Percentiles rank a stretch among this genome's conserved stretches.
Evolutionary conservation across 257 asterid genomes (phyloP).

Genomic region (Leptodermis oblonga): DNA sequence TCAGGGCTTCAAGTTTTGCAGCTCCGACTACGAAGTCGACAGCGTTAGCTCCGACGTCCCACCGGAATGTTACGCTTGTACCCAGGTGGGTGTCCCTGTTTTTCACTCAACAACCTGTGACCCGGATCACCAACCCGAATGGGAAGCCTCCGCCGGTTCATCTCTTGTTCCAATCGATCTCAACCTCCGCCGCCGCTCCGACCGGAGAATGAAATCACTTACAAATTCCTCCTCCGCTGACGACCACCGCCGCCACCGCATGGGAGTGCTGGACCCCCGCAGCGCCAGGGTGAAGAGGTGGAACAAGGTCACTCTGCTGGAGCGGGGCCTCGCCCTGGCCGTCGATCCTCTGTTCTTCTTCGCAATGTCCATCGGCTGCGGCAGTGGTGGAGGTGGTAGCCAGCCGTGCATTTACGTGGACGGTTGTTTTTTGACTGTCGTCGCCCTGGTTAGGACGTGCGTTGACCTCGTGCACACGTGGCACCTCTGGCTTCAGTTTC

Average conservation of each 20-base stretch:
- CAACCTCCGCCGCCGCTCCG: constrained; percentile 26
- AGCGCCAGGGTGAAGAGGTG: constrained; percentile 83
- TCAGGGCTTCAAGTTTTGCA: background rate
- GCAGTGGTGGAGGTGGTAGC: constrained; percentile 49
- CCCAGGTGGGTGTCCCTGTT: constrained; percentile 18
- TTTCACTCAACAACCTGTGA: constrained; percentile 16
- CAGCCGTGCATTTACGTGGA: constrained; percentile 77
- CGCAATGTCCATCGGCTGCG: constrained; percentile 63
- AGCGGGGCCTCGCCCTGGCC: constrained; percentile 91
- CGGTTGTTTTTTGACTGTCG: constrained; percentile 49
- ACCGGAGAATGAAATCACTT: background rate
- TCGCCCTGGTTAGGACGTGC: constrained; percentile 70
- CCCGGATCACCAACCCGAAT: constrained; percentile 56
- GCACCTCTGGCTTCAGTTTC: constrained; percentile 78
- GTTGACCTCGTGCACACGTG: constrained; percentile 78
- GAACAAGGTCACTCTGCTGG: constrained; percentile 78
- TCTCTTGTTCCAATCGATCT: constrained; percentile 52
- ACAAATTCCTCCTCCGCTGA: background rate
- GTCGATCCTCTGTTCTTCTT: constrained; percentile 89
- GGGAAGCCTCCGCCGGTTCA: constrained; percentile 95
- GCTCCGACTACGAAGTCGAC: constrained; percentile 6
- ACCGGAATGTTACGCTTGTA: constrained; percentile 15
- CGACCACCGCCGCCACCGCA: constrained; percentile 1
- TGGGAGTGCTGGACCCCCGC: constrained; percentile 73
- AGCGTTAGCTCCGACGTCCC: background rate